A percentile compares a stretch with the other conserved stretches of the same genome.
Evolutionary conservation across 305 asterid genomes (phyloP).

Genomic region (Lippia alba): DNA sequence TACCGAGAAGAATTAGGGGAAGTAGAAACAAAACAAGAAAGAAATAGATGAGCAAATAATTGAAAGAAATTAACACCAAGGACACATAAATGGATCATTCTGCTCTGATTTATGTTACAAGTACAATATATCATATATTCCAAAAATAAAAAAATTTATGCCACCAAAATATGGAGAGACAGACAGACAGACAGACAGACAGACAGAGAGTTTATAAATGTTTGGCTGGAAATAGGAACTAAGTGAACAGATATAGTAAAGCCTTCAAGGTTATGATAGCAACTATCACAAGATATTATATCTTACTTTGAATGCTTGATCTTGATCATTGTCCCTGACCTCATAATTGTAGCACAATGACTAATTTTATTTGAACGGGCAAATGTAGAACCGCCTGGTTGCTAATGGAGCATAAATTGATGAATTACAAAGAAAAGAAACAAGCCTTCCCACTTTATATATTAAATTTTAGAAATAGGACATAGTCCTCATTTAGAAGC

Average conservation of each 20-base stretch:
- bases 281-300: too few relatives aligned
- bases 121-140: neutral
- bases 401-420: too few relatives aligned
- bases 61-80: conserved; percentile 17
- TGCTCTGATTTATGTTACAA: neutral
- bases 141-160: neutral
- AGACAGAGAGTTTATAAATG: neutral
- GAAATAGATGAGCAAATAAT: conserved; percentile 23
- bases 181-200: too few relatives aligned
- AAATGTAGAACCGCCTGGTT: too few relatives aligned
- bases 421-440: too few relatives aligned
- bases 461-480: too few relatives aligned
- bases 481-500: too few relatives aligned
- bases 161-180: neutral
- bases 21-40: conserved; percentile 3
- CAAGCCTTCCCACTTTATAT: too few relatives aligned
- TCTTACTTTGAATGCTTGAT: too few relatives aligned
- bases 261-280: conserved; percentile 1
- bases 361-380: too few relatives aligned
- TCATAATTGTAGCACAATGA: too few relatives aligned
- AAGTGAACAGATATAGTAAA: neutral
- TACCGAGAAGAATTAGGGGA: conserved; percentile 39
- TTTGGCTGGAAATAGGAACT: conserved; percentile 15
- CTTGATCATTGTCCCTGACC: too few relatives aligned
- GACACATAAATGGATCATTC: neutral